phyloP scores from a whole-genome alignment of 495 filamentous ascomycete genomes.

The Podospora sp. region DNA sequence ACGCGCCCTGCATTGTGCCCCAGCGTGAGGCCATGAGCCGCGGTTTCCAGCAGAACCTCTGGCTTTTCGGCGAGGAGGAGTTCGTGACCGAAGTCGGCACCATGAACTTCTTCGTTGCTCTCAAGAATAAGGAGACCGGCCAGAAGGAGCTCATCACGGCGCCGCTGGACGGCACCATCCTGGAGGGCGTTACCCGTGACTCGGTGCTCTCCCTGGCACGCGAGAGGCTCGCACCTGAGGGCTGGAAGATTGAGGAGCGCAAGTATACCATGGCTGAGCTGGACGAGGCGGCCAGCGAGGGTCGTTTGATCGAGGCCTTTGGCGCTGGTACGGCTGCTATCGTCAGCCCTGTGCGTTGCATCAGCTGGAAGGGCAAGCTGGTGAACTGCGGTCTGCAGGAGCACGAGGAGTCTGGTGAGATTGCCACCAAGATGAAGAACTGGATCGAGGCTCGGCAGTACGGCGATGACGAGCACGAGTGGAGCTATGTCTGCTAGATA shows the following conservation, averaged over 20 bases:
- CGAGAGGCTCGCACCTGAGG: conserved; percentile 79
- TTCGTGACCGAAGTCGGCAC: conserved; percentile 95
- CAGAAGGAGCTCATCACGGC: conserved; percentile 89
- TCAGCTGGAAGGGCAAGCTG: conserved; percentile 78
- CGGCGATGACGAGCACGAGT: conserved; percentile 84
- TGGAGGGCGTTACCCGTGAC: conserved; percentile 91
- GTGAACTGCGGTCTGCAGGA: conserved; percentile 77
- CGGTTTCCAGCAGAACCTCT: conserved; percentile 97
- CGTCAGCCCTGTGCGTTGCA: conserved; percentile 78
- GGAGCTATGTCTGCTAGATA: conserved; percentile 62
- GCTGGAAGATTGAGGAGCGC: conserved; percentile 85
- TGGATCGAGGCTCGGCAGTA: conserved; percentile 97
- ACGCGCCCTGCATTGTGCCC: conserved; percentile 92
- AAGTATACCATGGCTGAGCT: conserved; percentile 88
- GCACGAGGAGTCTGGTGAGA: conserved; percentile 80
- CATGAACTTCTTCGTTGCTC: conserved; percentile 92
- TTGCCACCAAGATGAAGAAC: conserved; percentile 82
- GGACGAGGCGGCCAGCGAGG: conserved; percentile 76
- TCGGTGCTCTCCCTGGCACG: conserved; percentile 80
- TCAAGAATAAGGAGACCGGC: conserved; percentile 79
- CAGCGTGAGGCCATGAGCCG: conserved; percentile 86
- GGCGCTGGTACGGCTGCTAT: conserved; percentile 89
- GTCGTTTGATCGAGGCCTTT: conserved; percentile 87
- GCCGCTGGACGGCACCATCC: conserved; percentile 94
- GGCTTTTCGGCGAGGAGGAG: conserved; percentile 93